Evolutionary conservation across 768 basidiomycete genomes (phyloP).

Genomic region (Boletus coccyginus): DNA sequence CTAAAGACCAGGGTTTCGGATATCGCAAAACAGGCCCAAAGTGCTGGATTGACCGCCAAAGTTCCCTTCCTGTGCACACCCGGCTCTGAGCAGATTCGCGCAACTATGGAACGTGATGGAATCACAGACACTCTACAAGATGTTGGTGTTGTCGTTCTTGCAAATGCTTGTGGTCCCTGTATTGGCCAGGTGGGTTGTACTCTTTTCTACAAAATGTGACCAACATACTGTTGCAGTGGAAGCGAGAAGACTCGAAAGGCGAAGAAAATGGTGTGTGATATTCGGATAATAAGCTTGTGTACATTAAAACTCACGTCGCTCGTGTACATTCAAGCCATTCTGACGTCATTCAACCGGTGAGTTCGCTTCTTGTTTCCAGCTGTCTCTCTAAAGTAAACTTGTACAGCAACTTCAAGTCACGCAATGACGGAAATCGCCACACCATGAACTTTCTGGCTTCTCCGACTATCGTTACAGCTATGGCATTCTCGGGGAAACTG

Average conservation of each 20-base stretch:
- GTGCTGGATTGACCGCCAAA: conserved; percentile 76
- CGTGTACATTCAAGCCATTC: conserved; percentile 58
- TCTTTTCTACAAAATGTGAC: neutral
- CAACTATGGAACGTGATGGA: conserved; percentile 94
- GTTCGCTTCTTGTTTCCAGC: conserved; percentile 19
- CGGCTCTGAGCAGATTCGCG: conserved; percentile 94
- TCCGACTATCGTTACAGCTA: conserved; percentile 94
- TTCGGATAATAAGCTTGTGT: neutral
- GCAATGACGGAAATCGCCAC: conserved; percentile 91
- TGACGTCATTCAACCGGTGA: conserved; percentile 95
- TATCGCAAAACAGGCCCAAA: conserved; percentile 85
- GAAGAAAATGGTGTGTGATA: conserved; percentile 80
- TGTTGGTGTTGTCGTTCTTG: conserved; percentile 92
- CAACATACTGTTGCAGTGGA: conserved; percentile 60
- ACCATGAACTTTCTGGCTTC: conserved; percentile 99
- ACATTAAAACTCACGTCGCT: conserved; percentile 2
- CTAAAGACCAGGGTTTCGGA: conserved; percentile 85
- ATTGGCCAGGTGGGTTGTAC: conserved; percentile 76
- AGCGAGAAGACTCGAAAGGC: conserved; percentile 80
- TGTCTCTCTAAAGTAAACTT: conserved; percentile 1
- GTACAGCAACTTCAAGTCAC: conserved; percentile 77
- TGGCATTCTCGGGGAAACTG: conserved; percentile 92
- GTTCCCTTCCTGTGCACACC: conserved; percentile 88
- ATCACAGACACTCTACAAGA: conserved; percentile 78
- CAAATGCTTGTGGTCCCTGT: conserved; percentile 98